These are phyloP conservation scores for Puccinia polysora DNA, from an alignment of 1,284 basidiomycete genomes.

Conservation along the genomic window DNA sequence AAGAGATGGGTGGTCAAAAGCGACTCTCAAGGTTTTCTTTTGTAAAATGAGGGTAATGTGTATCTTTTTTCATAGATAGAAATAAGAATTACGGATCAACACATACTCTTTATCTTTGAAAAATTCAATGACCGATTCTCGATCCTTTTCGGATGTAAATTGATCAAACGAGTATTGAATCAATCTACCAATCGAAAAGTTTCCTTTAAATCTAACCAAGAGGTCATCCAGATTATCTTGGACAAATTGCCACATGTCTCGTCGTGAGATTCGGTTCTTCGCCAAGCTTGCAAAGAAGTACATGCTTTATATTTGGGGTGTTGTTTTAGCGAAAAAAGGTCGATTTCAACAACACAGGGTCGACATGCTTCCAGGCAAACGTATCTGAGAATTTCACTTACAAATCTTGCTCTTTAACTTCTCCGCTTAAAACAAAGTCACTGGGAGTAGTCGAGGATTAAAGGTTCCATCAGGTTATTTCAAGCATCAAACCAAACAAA, in stretches of 20 bases:
- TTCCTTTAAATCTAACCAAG: slow-evolving; percentile 62
- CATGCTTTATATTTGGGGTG: slow-evolving; percentile 12
- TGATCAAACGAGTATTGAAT: slow-evolving; percentile 60
- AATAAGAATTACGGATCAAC: neutral
- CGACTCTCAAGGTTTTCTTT: neutral
- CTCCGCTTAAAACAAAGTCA: slow-evolving; percentile 46
- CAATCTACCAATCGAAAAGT: slow-evolving; percentile 51
- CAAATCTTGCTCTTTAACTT: slow-evolving; percentile 54
- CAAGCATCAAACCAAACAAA: no score
- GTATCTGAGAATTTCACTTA: slow-evolving; percentile 7
- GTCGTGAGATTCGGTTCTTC: slow-evolving; percentile 50
- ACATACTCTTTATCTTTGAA: slow-evolving; percentile 55
- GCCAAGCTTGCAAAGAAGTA: slow-evolving; percentile 52
- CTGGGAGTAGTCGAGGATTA: no score
- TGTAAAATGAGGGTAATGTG: no score
- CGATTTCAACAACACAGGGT: no score
- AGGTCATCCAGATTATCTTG: slow-evolving; percentile 52
- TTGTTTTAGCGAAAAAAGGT: neutral
- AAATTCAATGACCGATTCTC: slow-evolving; percentile 63
- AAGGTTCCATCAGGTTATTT: no score
- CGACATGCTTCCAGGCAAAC: no score
- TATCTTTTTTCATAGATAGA: no score
- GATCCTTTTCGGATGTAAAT: slow-evolving; percentile 68
- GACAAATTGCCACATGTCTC: slow-evolving; percentile 53
- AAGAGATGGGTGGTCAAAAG: neutral